Evolutionary conservation across 2,329 filamentous ascomycete genomes (phyloP).

Genomic region (Fonsecaea multimorphosa): DNA sequence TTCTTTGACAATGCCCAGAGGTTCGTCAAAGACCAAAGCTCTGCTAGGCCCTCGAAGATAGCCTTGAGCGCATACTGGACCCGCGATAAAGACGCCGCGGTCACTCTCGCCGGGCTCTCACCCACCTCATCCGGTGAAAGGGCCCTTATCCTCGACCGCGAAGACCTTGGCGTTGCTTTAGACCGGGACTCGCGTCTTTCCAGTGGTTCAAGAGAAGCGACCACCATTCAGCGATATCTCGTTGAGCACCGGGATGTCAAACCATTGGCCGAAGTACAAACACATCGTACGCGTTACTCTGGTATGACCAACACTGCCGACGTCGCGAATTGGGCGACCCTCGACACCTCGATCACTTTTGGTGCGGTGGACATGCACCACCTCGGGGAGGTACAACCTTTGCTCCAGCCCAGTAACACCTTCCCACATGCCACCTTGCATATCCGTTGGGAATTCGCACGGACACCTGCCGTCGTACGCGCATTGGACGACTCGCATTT

Average conservation of each 20-base stretch:
- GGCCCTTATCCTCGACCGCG: slow-evolving; percentile 31
- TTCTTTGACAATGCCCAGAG: slow-evolving; percentile 56
- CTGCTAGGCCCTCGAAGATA: slow-evolving; percentile 38
- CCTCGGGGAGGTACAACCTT: slow-evolving; percentile 36
- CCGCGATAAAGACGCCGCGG: slow-evolving; percentile 37
- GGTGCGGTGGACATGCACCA: slow-evolving; percentile 21
- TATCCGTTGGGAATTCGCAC: slow-evolving; percentile 55
- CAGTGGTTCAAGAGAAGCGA: slow-evolving; percentile 22
- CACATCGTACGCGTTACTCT: slow-evolving; percentile 55
- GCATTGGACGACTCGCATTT: slow-evolving; percentile 40
- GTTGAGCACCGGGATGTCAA: slow-evolving; percentile 50
- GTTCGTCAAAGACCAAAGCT: slow-evolving; percentile 46
- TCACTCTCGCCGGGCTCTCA: slow-evolving; percentile 38
- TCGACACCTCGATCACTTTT: slow-evolving; percentile 57
- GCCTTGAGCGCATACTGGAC: slow-evolving; percentile 38
- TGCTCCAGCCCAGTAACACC: slow-evolving; percentile 37
- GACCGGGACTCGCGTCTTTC: slow-evolving; percentile 20
- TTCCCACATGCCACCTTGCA: slow-evolving; percentile 61
- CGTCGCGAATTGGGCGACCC: slow-evolving; percentile 54
- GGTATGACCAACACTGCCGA: slow-evolving; percentile 53
- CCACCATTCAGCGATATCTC: slow-evolving; percentile 47
- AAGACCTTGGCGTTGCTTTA: slow-evolving; percentile 33
- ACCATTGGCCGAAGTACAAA: slow-evolving; percentile 55
- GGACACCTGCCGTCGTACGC: slow-evolving; percentile 21
- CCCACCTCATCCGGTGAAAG: slow-evolving; percentile 29